Evolutionary conservation across 768 basidiomycete species (phyloP), one percentile per base, ranked within the genome.

Genomic region (Mrakia frigida): DNA sequence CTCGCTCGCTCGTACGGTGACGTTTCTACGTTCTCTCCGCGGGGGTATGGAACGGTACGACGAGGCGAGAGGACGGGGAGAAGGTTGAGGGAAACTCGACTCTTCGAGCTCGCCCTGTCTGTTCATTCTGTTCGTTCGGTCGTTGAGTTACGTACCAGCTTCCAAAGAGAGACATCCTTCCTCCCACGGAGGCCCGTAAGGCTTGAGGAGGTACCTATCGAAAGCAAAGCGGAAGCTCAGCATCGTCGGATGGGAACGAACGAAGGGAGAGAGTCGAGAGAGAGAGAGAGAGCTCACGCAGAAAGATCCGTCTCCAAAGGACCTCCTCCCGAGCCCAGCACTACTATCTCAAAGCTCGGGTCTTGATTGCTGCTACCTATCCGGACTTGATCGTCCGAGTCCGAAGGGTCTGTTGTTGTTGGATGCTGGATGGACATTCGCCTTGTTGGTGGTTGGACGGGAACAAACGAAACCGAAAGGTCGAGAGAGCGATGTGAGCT

Each of bases 221-320:
- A 37, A 78, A 69, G 78, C 35, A 76, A 70, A 74, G 75, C 65
- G 39, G 78, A n/a, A n/a, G n/a, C n/a, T n/a, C n/a, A n/a, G n/a
- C n/a, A n/a, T n/a, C n/a, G n/a, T n/a, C n/a, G n/a, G n/a, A n/a
- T n/a, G n/a, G n/a, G n/a, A n/a, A n/a, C n/a, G n/a, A n/a, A n/a
- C n/a, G n/a, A 77, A 79, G 78, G 68, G 31, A 80, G 79, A 77
- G 60, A 69, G n/a, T n/a, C n/a, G 46, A 63, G 73, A 79, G 70
- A 53, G 53, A 65, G 69, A 31, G 77, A 46, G 25, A 67, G 18
- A 63, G 87, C 90, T 79, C 82, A 93, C 94, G 89, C 90, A 37
- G 92, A 92, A 78, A 97, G 84, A 84, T 98, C 92, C 33, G 90
- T 90, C 83, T 98, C 95, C 80, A 90, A 87, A 11, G 93, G 93